phyloP scores from a whole-genome alignment of 1,139 yeast species.

The Pichia sp. region DNA sequence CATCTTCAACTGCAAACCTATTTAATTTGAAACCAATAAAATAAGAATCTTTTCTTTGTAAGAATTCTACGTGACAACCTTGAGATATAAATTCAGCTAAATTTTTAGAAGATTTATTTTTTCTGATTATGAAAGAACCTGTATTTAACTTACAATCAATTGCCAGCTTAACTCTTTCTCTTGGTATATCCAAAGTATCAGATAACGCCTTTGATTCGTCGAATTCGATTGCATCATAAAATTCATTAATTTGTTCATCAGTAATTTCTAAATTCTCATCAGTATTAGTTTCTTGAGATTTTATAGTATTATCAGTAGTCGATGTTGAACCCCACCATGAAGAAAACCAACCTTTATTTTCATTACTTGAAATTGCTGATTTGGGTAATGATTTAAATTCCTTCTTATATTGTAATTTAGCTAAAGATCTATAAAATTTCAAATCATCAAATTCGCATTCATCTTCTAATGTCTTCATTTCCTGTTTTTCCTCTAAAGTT shows the following conservation, averaged over 20 bases:
- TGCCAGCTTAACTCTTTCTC: conserved; percentile 63
- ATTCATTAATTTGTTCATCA: conserved; percentile 71
- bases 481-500: conserved; percentile 34
- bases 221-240: conserved; percentile 91
- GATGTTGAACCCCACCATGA: conserved; percentile 48
- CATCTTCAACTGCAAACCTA: conserved; percentile 84
- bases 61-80: conserved; percentile 69
- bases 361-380: conserved; percentile 4
- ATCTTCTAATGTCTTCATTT: conserved; percentile 50
- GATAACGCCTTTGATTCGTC: conserved; percentile 57
- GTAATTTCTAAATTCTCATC: conserved; percentile 34
- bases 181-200: conserved; percentile 60
- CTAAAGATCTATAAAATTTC: conserved; percentile 75
- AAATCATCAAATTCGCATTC: conserved; percentile 70
- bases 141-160: conserved; percentile 61
- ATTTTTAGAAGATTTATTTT: conserved; percentile 35
- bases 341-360: conserved; percentile 47
- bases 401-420: conserved; percentile 59
- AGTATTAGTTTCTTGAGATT: conserved; percentile 14
- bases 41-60: conserved; percentile 76
- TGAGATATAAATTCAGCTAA: conserved; percentile 79
- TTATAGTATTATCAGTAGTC: neutral
- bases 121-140: conserved; percentile 69
- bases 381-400: conserved; percentile 34
- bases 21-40: conserved; percentile 65